Evolutionary conservation across 768 basidiomycete genomes (phyloP), one percentile per base, ranked within the genome.

Genomic region (Naematelia aurantialba): DNA sequence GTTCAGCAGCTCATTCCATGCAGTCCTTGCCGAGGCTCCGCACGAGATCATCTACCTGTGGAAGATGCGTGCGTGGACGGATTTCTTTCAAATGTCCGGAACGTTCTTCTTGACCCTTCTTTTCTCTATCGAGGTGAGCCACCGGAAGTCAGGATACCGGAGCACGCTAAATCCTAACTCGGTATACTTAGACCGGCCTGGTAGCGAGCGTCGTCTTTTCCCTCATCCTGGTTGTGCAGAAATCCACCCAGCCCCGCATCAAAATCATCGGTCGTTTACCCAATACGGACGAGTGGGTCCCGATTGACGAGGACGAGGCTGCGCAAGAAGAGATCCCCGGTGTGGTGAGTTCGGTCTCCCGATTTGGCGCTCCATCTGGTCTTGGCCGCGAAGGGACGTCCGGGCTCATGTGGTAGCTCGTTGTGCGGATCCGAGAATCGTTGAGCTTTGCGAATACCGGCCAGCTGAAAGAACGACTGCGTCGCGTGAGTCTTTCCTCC

Each of bases 391-490:
- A 48, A 48, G 8, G 24, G 21, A 48, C 19, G 25, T 1, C 17
- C 22, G 39, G 42, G 55, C 61, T 63, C 25, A 61, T 47, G 26
- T 24, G 17, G 5, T 39, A 74, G 66, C 79, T 99, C 47, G 93
- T 99, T 49, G 83, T 97, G 4, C 82, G 91, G 22, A 88, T 99
- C 55, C 80, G 91, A 27, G 94, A 98, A 78, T 88, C 85, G 69
- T 81, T 99, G 25, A 89, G 91, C 71, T 99, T 99, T 66, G 92
- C 94, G 12, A 99, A 99, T 73, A 93, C 93, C 21, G 89, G 91
- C 31, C 91, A 93, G 69, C 79, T 99, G 21, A 97, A 97, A 80
- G 92, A 79, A 45, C 63, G 79, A 12, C 61, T 79, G 2, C 59
- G 79, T 47, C 88, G 91, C 87, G 75, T 87, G 89, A 66, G 73